phyloP scores from a whole-genome alignment of 208 protist genomes.

The Leishmania guyanensis region DNA sequence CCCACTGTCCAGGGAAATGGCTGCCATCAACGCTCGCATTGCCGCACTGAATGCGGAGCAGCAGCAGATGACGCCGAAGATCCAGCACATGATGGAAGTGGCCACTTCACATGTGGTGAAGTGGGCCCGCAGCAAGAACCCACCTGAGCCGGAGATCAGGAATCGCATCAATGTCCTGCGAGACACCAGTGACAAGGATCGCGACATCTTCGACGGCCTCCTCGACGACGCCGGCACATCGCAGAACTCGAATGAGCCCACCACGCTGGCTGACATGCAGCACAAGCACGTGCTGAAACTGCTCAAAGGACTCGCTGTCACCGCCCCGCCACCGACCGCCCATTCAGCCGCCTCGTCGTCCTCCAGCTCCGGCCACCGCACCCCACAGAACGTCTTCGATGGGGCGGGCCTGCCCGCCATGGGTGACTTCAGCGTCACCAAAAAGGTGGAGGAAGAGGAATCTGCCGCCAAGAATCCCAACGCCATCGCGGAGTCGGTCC shows the following conservation, averaged over 20 bases:
- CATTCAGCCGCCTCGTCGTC: conserved; percentile 32
- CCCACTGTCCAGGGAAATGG: conserved; percentile 53
- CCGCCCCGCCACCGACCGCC: conserved; percentile 35
- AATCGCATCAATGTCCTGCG: conserved; percentile 1
- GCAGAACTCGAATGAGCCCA: conserved; percentile 11
- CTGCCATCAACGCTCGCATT: conserved; percentile 61
- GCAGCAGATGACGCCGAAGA: conserved; percentile 54
- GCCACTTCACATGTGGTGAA: conserved; percentile 66
- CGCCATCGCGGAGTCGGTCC: too few relatives aligned
- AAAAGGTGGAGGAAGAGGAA: conserved; percentile 21
- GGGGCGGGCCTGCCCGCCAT: conserved; percentile 51
- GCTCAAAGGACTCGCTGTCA: conserved; percentile 37
- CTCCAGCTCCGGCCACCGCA: conserved; percentile 45
- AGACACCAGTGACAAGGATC: conserved; percentile 1
- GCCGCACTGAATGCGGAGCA: conserved; percentile 52
- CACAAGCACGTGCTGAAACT: conserved; percentile 54
- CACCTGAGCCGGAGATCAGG: conserved; percentile 44
- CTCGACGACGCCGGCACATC: conserved; percentile 35
- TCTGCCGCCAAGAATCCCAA: not conserved
- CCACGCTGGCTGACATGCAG: conserved; percentile 45
- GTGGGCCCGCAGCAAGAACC: conserved; percentile 85
- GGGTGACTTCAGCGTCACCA: conserved; percentile 55
- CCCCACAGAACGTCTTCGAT: conserved; percentile 47
- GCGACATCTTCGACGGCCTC: conserved; percentile 50
- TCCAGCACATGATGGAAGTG: conserved; percentile 69